Base-by-base conservation (phyloP, 2,329 filamentous ascomycete species). In the Neonectria hederae region DNA sequence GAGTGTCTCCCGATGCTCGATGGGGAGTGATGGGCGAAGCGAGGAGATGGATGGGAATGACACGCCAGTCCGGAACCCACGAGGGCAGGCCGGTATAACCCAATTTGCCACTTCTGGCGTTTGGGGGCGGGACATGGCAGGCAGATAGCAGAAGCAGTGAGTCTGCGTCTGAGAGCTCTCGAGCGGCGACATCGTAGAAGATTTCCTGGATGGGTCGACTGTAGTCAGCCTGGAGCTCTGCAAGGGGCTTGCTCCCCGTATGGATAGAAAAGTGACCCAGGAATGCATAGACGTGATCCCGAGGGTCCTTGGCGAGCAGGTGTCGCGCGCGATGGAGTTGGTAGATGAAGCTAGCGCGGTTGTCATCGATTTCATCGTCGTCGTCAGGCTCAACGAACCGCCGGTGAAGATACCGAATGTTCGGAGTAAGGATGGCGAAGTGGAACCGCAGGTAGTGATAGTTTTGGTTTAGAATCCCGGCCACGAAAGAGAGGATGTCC, bases 1-100 rank as follows among this genome's bases (percentile, higher is more conserved):
- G 64, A 1, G 72, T 73, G 7, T 68, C 59, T 8, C 75, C 72
- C 0, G 73, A 69, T 9, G 77, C 77, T 13, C 70, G 64, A 30
- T 79, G 77, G 2, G 74, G 76, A 13, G 74, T 76, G 11, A 65
- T 69, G 0, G 77, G 77, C 0, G 75, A 72, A 2, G 72, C 75
- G 14, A 79, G 67, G 9, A 79, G 69, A 42, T 79, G 77, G 1
- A 76, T 56, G 13, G 76, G 76, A 7, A 72, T 58, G 7, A 74
- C 59, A 2, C 76, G 72, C 79, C 78, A 80, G 69, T 80, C 78
- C 1, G 78, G 78, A 26, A 78, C 78, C 78, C 78, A 80, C 0
- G 77, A 76, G 1, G 78, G 78, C 4, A 80, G 26, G 21, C 57
- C 19, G 3, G 42, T 54, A 24, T 35, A 59, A 14, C 28, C 22